Base-by-base conservation (phyloP, 441 rosid genomes). In the Melastoma candidum region DNA sequence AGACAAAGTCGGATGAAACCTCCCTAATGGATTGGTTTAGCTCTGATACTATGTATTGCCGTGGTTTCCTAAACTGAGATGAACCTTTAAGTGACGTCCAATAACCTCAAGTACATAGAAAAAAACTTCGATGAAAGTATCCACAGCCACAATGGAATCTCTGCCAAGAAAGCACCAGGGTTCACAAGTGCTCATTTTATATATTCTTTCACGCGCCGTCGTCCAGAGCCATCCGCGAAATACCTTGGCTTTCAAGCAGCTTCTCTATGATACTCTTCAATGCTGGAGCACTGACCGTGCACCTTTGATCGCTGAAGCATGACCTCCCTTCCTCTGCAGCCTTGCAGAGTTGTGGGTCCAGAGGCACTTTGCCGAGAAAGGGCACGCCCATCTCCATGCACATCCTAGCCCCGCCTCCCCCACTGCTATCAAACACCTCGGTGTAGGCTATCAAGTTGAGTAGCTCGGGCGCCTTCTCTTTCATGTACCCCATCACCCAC, bases 261-360 rank as follows among this genome's bases (percentile, higher is more conserved):
- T 87, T 80, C 48, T 85, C 78, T 13, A 87, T 71, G 51, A 90
- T 80, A 59, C 59, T 72, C 68, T 75, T 83, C 61, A 90, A 69
- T 0, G 88, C 90, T 0, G 82, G 74, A 8, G 94, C 88, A 24
- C 98, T 90, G 2, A 64, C 75, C 10, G 62, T 49, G 53, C 98
- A 90, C 58, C 70, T 79, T 74, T 61, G 68, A 63, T 76, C 89
- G 6, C 68, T 67, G 59, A 90, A 90, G 68, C 96, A 90, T 7
- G 95, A 87, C 67, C 82, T 77, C 50, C 95, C 96, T 74, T 90
- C 90, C 65, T 85, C 95, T 2, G 96, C 88, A n/a, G 95, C 97
- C 79, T 76, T 82, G 68, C 98, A 85, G 25, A 92, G 95, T 57
- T 86, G 87, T 39, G 98, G 97, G 77, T 92, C 98, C 73, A 92